A percentile compares a stretch with the other conserved stretches of the same genome.
Conservation (phyloP, 2,329 filamentous ascomycete genomes). For the Aspergillus ruber region DNA sequence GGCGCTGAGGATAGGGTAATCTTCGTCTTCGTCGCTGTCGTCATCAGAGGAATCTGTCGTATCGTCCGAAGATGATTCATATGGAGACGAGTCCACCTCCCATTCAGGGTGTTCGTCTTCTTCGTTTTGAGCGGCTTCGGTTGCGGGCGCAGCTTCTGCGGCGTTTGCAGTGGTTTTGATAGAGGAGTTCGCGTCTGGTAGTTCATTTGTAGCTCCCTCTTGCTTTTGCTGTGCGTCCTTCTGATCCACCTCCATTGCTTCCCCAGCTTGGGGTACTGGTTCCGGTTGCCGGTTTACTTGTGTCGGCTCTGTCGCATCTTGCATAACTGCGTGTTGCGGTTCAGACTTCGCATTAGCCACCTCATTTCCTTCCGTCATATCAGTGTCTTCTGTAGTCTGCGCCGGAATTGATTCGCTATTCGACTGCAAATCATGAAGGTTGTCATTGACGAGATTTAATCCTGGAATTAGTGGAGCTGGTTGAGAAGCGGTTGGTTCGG, state of each 20-base stretch:
- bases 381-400: background rate
- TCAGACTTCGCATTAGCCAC: background rate
- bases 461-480: constrained; percentile 28
- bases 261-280: constrained; percentile 3
- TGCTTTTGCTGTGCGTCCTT: constrained; percentile 5
- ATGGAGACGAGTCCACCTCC: constrained; percentile 73
- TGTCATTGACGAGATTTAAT: constrained; percentile 27
- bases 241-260: constrained; percentile 25
- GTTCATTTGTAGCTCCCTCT: constrained; percentile 4
- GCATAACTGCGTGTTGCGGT: background rate
- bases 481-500: constrained; percentile 11
- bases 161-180: constrained; percentile 1
- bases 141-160: constrained; percentile 3
- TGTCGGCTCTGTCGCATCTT: constrained; percentile 1
- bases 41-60: constrained; percentile 59
- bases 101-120: constrained; percentile 64
- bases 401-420: constrained; percentile 3
- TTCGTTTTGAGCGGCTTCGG: constrained; percentile 8
- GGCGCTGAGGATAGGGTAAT: constrained; percentile 67
- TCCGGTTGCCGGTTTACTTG: constrained; percentile 2
- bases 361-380: background rate
- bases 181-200: background rate
- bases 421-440: constrained; percentile 7
- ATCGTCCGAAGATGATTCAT: constrained; percentile 57
- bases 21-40: constrained; percentile 44